Evolutionary conservation across 805 yeast species (phyloP).

Genomic region (Pichia eremophila): DNA sequence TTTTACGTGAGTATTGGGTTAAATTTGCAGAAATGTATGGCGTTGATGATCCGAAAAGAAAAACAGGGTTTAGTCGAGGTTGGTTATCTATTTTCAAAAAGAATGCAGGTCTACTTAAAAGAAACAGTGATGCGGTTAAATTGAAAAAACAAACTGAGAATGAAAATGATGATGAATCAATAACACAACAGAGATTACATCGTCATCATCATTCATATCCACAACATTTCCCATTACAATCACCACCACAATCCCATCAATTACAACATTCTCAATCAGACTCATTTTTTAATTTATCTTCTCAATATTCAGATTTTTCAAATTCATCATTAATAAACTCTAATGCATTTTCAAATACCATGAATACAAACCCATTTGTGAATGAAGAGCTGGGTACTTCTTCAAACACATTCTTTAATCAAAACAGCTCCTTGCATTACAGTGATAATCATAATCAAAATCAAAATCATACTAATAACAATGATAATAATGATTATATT

Average conservation of each 20-base stretch:
- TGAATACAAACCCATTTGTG: no score
- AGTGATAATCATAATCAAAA: neutral
- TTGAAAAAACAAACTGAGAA: neutral
- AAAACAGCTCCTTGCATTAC: neutral
- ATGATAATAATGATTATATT: neutral
- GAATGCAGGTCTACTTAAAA: neutral
- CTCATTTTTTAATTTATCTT: neutral
- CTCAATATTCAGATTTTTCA: neutral
- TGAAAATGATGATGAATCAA: no score
- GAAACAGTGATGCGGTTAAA: neutral
- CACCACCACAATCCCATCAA: neutral
- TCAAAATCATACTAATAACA: neutral
- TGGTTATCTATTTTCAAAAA: slow-evolving; percentile 56
- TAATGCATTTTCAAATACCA: neutral
- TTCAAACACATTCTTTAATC: neutral
- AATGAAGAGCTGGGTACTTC: neutral
- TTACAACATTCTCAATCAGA: neutral
- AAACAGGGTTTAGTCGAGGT: slow-evolving; percentile 49
- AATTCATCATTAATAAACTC: neutral
- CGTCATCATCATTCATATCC: neutral
- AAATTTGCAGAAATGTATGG: slow-evolving; percentile 46
- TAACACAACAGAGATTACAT: neutral
- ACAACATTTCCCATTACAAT: neutral
- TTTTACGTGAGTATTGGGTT: slow-evolving; percentile 48
- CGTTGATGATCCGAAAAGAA: slow-evolving; percentile 50